Percentiles rank a stretch among this genome's conserved stretches.
These are phyloP conservation scores for Russula compacta DNA, from an alignment of 768 basidiomycete species.

Conservation along the genomic window DNA sequence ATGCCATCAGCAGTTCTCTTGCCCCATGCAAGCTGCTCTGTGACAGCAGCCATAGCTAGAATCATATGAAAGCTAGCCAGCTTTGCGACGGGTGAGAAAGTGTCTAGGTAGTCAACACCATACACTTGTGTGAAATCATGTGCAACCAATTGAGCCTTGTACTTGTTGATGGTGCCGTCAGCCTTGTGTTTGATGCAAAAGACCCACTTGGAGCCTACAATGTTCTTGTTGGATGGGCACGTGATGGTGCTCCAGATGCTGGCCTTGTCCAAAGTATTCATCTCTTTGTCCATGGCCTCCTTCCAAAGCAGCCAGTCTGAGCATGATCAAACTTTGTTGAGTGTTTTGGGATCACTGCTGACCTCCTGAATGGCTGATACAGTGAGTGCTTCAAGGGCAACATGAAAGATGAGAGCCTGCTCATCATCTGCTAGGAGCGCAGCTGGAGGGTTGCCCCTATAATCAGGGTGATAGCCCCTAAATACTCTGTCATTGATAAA, in stretches of 20 bases:
- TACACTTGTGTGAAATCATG: slow-evolving; percentile 33
- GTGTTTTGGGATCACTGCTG: not conserved
- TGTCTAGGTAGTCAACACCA: slow-evolving; percentile 31
- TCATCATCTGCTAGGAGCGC: too few relatives aligned
- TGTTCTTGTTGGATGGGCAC: not conserved
- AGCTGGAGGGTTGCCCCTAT: too few relatives aligned
- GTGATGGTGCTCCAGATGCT: too few relatives aligned
- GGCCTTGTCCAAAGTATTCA: not conserved
- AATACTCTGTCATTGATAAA: too few relatives aligned
- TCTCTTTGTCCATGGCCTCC: not conserved
- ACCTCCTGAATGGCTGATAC: not conserved
- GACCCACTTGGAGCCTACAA: slow-evolving; percentile 23
- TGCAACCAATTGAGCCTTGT: slow-evolving; percentile 35
- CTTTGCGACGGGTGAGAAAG: slow-evolving; percentile 23
- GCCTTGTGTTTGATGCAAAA: slow-evolving; percentile 24
- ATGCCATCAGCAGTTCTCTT: too few relatives aligned
- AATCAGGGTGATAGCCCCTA: too few relatives aligned
- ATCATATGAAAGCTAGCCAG: slow-evolving; percentile 1
- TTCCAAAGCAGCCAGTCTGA: not conserved
- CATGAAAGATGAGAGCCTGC: too few relatives aligned
- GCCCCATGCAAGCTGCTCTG: too few relatives aligned
- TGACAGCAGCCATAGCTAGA: slow-evolving; percentile 26
- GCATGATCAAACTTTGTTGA: not conserved
- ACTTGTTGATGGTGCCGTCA: not conserved
- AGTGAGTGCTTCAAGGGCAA: too few relatives aligned